These are phyloP conservation scores for Collybia nuda DNA, from an alignment of 768 basidiomycete species.

Conservation along the genomic window DNA sequence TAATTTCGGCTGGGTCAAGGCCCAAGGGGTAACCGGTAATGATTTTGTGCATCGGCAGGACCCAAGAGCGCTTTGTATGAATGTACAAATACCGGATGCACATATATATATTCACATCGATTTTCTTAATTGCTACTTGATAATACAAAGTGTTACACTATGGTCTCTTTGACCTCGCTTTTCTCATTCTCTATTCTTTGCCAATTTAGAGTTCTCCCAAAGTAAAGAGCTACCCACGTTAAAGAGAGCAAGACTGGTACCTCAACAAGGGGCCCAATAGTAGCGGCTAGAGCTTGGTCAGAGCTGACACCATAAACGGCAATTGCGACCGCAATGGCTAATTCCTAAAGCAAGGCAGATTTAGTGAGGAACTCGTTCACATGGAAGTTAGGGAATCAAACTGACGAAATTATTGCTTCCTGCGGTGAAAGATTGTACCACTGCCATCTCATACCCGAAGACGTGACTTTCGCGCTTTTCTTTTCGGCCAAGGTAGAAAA, in stretches of 20 bases:
- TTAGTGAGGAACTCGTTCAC: neutral
- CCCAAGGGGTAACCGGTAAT: too few relatives aligned
- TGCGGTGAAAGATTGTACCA: conserved; percentile 78
- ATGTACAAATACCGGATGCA: too few relatives aligned
- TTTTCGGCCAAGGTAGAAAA: conserved; percentile 46
- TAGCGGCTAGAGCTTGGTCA: conserved; percentile 79
- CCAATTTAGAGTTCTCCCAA: conserved; percentile 44
- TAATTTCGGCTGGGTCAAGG: too few relatives aligned
- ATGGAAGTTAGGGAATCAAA: conserved; percentile 1
- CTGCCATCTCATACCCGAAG: conserved; percentile 69
- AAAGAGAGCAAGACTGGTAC: conserved; percentile 75
- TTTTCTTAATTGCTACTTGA: too few relatives aligned
- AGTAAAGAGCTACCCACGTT: conserved; percentile 60
- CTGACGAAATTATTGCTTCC: conserved; percentile 77
- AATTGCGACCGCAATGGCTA: conserved; percentile 82
- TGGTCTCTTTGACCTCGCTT: too few relatives aligned
- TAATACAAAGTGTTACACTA: too few relatives aligned
- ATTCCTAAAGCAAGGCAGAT: conserved; percentile 43
- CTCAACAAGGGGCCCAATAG: conserved; percentile 75
- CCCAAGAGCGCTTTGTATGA: too few relatives aligned
- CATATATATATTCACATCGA: too few relatives aligned
- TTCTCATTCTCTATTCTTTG: neutral
- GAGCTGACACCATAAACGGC: conserved; percentile 77
- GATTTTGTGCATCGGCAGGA: too few relatives aligned
- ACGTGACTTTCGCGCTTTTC: conserved; percentile 16